Evolutionary conservation across 257 asterid genomes (phyloP).

Genomic region (Petunia axillaris): DNA sequence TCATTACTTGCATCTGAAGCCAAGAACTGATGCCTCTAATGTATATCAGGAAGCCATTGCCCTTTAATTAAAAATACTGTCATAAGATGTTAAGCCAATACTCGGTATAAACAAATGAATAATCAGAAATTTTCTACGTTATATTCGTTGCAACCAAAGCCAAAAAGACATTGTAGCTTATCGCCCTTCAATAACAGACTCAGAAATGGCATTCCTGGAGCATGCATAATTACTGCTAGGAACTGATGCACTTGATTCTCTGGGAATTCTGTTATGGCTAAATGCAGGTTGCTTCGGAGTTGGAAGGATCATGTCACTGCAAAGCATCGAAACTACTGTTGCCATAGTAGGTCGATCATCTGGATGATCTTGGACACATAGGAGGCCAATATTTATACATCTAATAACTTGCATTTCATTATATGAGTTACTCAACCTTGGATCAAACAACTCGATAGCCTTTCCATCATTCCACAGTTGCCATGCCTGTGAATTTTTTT

Average conservation of each 20-base stretch:
- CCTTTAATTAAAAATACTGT: neutral
- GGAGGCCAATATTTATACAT: conserved; percentile 28
- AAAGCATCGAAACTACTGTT: conserved; percentile 20
- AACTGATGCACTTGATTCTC: neutral
- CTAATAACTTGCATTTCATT: conserved; percentile 10
- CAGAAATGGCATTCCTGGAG: neutral
- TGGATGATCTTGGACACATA: conserved; percentile 22
- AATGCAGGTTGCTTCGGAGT: conserved; percentile 24
- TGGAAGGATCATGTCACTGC: conserved; percentile 22
- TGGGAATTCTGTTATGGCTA: neutral
- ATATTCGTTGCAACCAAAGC: neutral
- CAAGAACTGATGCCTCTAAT: too few species aligned
- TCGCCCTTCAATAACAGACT: neutral
- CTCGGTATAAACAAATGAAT: neutral
- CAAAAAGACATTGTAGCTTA: neutral
- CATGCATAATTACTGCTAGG: neutral
- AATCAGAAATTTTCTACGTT: neutral
- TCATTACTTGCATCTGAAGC: too few species aligned
- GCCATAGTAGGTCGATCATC: conserved; percentile 28
- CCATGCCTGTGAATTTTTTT: neutral
- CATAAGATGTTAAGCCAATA: neutral
- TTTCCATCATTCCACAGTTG: conserved; percentile 22
- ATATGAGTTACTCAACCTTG: conserved; percentile 3
- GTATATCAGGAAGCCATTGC: too few species aligned
- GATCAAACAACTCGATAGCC: conserved; percentile 14